Evolutionary conservation across 176 grass and related monocot species (phyloP).

Genomic region (Melocanna baccifera): DNA sequence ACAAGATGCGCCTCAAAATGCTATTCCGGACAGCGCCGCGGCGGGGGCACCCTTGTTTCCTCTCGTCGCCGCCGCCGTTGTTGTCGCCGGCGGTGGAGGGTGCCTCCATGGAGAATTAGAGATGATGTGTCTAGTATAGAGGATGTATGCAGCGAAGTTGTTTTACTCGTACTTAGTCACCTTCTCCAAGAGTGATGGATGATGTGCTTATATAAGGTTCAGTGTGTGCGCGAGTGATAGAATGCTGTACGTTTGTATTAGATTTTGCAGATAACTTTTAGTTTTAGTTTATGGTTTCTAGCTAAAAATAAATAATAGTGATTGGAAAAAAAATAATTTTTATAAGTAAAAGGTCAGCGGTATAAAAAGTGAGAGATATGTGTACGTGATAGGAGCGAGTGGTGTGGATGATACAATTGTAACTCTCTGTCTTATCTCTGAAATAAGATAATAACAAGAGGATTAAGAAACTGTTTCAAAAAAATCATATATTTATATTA

Average conservation of each 20-base stretch:
- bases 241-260: background rate
- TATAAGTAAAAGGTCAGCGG: too few relatives aligned
- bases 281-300: too few relatives aligned
- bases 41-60: background rate
- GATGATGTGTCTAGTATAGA: background rate
- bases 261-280: too few relatives aligned
- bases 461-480: too few relatives aligned
- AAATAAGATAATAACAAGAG: too few relatives aligned
- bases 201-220: background rate
- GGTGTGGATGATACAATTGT: too few relatives aligned
- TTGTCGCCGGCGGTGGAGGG: background rate
- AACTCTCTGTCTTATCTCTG: too few relatives aligned
- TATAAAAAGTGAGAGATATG: too few relatives aligned
- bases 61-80: background rate
- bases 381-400: fast-evolving
- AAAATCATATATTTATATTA: too few relatives aligned
- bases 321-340: too few relatives aligned
- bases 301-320: too few relatives aligned
- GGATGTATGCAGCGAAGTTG: background rate
- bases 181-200: background rate
- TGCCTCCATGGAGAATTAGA: conserved; percentile 18
- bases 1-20: conserved; percentile 16
- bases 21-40: background rate
- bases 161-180: background rate
- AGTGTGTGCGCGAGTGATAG: background rate